A percentile compares a stretch with the other conserved stretches of the same genome.
Evolutionary conservation across 2,329 filamentous ascomycete species (phyloP).

Genomic region (Colletotrichum nymphaeae): DNA sequence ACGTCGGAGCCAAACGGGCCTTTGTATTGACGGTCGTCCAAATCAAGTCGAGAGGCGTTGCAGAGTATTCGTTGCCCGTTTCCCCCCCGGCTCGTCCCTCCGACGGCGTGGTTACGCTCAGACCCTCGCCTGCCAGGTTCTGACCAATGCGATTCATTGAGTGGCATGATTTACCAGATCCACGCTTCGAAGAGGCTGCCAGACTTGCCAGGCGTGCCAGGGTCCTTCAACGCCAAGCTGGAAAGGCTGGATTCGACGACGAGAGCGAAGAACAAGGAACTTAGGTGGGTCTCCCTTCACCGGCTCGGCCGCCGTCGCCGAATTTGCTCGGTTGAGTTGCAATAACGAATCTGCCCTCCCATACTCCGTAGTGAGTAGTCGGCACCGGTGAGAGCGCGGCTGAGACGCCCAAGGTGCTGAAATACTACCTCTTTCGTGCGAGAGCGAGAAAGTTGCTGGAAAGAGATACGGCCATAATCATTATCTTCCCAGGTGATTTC

Average conservation of each 20-base stretch:
- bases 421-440: not conserved
- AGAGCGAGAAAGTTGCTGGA: not conserved
- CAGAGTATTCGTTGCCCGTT: not conserved
- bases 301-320: not conserved
- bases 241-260: not conserved
- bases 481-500: not conserved
- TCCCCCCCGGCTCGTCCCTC: not conserved
- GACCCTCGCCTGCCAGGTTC: not conserved
- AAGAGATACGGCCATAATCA: no score
- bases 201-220: not conserved
- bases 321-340: constrained; percentile 6
- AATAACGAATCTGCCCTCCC: not conserved
- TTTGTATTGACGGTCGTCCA: not conserved
- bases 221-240: not conserved
- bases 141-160: not conserved
- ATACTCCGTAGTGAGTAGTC: not conserved
- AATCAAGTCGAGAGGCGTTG: constrained; percentile 1
- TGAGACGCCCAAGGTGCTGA: not conserved
- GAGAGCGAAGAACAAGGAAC: not conserved
- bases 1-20: not conserved
- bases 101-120: constrained; percentile 10
- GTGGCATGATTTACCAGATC: constrained; percentile 17
- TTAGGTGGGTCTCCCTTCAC: not conserved
- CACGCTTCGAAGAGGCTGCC: not conserved
- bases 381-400: not conserved